These are phyloP conservation scores for Amniculicola lignicola DNA, from an alignment of 495 filamentous ascomycete species.

Conservation along the genomic window DNA sequence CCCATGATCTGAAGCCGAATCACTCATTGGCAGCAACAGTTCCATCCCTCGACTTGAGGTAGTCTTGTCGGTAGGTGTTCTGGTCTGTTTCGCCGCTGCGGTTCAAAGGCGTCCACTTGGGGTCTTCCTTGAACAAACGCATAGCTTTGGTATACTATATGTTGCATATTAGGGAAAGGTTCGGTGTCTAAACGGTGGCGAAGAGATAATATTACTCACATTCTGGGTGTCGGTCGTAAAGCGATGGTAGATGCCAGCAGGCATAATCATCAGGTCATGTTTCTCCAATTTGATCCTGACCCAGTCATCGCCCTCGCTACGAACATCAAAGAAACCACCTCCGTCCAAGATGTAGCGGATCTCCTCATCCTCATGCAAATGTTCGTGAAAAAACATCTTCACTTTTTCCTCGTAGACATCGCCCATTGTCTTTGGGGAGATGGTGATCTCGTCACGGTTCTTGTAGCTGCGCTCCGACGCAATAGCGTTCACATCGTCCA, in stretches of 20 bases:
- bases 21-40: not conserved
- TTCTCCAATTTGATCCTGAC: slow-evolving; percentile 76
- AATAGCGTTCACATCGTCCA: slow-evolving; percentile 66
- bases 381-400: slow-evolving; percentile 88
- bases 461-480: slow-evolving; percentile 77
- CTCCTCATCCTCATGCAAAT: slow-evolving; percentile 98
- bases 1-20: not conserved
- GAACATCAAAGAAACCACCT: slow-evolving; percentile 88
- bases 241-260: slow-evolving; percentile 94
- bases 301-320: slow-evolving; percentile 74
- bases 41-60: slow-evolving; percentile 51
- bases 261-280: slow-evolving; percentile 76
- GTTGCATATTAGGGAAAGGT: slow-evolving; percentile 18
- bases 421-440: slow-evolving; percentile 87
- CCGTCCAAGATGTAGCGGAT: slow-evolving; percentile 95
- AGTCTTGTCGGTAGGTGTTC: slow-evolving; percentile 75
- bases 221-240: slow-evolving; percentile 92
- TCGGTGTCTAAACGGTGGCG: slow-evolving; percentile 2
- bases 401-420: slow-evolving; percentile 85
- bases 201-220: slow-evolving; percentile 68
- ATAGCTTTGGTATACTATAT: slow-evolving; percentile 88
- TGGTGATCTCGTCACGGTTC: slow-evolving; percentile 88
- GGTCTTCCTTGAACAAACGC: slow-evolving; percentile 97
- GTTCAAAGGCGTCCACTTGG: slow-evolving; percentile 96
- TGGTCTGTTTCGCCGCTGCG: slow-evolving; percentile 70